Percentiles rank a stretch among this genome's conserved stretches.
Evolutionary conservation across 441 rosid genomes (phyloP).

Genomic region (Adansonia grandidieri): DNA sequence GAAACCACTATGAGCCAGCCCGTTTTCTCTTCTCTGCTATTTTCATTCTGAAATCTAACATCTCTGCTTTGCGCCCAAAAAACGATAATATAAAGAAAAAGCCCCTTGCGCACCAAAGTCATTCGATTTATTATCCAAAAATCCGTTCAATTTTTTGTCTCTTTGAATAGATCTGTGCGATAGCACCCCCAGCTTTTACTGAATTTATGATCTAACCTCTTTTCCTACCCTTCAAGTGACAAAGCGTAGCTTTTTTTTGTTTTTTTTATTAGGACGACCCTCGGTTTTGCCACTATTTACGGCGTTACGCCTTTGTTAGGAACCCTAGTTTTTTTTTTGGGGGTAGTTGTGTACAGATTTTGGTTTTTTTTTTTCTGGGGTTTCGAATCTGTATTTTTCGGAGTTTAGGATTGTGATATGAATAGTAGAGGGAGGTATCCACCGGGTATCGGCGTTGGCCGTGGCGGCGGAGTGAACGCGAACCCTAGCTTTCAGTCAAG

Average conservation of each 20-base stretch:
- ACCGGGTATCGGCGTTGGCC: conserved; percentile 82
- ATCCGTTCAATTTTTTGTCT: conserved; percentile 11
- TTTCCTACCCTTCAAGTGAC: not conserved
- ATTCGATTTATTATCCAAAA: conserved; percentile 23
- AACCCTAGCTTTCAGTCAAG: conserved; percentile 72
- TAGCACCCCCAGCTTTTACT: conserved; percentile 31
- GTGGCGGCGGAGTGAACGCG: conserved; percentile 64
- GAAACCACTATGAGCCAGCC: conserved; percentile 17
- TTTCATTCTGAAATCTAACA: conserved; percentile 1
- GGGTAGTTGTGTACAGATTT: conserved; percentile 19
- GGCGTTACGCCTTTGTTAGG: conserved; percentile 25
- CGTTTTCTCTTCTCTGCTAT: conserved; percentile 14
- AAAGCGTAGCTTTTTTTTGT: conserved; percentile 28
- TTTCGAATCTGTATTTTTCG: conserved; percentile 10
- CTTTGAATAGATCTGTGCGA: conserved; percentile 42
- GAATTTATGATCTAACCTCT: conserved; percentile 36
- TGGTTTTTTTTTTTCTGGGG: not conserved
- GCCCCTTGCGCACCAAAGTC: not conserved
- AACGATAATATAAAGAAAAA: not conserved
- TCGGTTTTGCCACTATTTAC: conserved; percentile 27
- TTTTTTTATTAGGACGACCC: not conserved
- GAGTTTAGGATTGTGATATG: conserved; percentile 46
- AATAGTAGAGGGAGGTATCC: conserved; percentile 90
- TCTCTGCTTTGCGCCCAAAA: conserved; percentile 16
- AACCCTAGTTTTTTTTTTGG: conserved; percentile 31